These are phyloP conservation scores for Hemileia vastatrix DNA, from an alignment of 1,284 basidiomycete genomes.

Conservation along the genomic window DNA sequence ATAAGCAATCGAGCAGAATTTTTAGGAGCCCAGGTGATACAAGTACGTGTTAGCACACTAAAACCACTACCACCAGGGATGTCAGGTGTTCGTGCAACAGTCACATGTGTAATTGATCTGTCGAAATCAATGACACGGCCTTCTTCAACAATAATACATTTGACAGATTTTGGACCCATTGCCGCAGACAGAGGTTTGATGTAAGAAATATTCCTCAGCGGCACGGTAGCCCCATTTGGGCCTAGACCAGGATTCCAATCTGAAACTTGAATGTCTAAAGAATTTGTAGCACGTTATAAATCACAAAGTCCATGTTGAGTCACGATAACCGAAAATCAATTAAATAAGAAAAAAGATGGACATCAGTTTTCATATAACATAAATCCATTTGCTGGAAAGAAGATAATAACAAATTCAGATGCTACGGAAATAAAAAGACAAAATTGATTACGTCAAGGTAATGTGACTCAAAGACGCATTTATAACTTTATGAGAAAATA, in stretches of 20 bases:
- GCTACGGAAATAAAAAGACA: background rate
- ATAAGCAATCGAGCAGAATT: conserved; percentile 70
- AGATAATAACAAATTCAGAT: background rate
- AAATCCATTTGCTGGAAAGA: background rate
- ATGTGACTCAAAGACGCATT: no score
- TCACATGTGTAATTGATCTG: background rate
- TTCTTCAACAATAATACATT: conserved; percentile 3
- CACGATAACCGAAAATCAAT: no score
- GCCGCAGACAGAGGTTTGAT: conserved; percentile 83
- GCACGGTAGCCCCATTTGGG: conserved; percentile 57
- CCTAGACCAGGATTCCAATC: conserved; percentile 68
- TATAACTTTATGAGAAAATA: no score
- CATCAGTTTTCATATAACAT: no score
- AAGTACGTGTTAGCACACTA: conserved; percentile 83
- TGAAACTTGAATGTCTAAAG: conserved; percentile 73
- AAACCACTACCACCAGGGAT: conserved; percentile 89
- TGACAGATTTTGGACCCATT: conserved; percentile 63
- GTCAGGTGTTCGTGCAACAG: conserved; percentile 60
- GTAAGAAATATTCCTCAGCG: conserved; percentile 74
- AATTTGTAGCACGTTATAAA: no score
- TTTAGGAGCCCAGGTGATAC: conserved; percentile 81
- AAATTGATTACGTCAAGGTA: no score
- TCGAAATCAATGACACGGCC: conserved; percentile 3
- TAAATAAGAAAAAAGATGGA: no score
- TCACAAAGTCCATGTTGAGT: no score